Evolutionary conservation across 164 flowering plant genomes (phyloP).

Genomic region (Chloranthus sessilifolius): DNA sequence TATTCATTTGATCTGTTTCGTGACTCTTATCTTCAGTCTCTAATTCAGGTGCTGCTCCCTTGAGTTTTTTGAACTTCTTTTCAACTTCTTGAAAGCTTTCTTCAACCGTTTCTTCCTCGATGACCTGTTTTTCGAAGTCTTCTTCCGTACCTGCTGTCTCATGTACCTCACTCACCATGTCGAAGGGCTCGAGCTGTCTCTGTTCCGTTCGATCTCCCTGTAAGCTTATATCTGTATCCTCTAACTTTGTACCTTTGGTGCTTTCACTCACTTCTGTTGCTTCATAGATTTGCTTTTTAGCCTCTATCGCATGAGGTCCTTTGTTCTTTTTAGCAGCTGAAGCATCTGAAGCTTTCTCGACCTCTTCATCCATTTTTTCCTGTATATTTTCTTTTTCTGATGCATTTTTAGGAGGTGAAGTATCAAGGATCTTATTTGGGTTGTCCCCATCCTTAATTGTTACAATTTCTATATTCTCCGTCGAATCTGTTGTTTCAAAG

Average conservation of each 20-base stretch:
- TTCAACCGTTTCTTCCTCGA: too few species aligned
- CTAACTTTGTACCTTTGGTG: background rate
- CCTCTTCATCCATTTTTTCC: slow-evolving; percentile 1
- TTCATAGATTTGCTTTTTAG: background rate
- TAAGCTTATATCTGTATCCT: background rate
- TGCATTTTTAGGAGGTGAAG: slow-evolving; percentile 6
- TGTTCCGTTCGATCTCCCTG: slow-evolving; percentile 6
- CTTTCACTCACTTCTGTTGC: background rate
- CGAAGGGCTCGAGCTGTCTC: slow-evolving; percentile 1
- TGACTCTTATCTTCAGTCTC: background rate
- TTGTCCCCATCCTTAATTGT: slow-evolving; percentile 8
- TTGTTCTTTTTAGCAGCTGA: background rate
- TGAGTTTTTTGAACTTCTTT: too few species aligned
- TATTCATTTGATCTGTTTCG: background rate
- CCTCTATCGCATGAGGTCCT: background rate
- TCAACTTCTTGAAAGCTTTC: too few species aligned
- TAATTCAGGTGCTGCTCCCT: background rate
- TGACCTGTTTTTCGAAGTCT: background rate
- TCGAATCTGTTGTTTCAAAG: slow-evolving; percentile 11
- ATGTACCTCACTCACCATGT: background rate
- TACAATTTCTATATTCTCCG: slow-evolving; percentile 9
- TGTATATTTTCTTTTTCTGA: slow-evolving; percentile 13
- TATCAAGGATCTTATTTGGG: slow-evolving; percentile 6
- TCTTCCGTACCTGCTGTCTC: slow-evolving; percentile 4
- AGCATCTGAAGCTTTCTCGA: background rate